A percentile compares a stretch with the other conserved stretches of the same genome.
Evolutionary conservation across 2,329 filamentous ascomycete species (phyloP).

Genomic region (Diplodia seriata): DNA sequence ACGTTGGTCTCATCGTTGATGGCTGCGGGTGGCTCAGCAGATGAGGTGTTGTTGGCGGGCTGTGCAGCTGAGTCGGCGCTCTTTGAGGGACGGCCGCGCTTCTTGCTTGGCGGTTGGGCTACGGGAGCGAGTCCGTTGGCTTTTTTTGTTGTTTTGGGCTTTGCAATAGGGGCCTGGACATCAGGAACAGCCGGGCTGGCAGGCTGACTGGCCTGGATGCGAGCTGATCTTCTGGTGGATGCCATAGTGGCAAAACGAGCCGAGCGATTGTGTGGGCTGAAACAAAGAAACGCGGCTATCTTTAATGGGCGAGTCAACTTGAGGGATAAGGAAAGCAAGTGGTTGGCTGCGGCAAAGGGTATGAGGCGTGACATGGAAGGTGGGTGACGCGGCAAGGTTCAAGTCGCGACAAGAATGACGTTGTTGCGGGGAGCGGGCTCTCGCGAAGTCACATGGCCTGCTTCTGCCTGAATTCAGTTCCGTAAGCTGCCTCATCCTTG

Average conservation of each 20-base stretch:
- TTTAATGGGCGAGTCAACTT: too few relatives aligned
- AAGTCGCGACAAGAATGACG: slow-evolving; percentile 20
- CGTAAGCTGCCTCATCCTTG: slow-evolving; percentile 21
- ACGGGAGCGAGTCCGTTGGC: neutral
- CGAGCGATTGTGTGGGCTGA: neutral
- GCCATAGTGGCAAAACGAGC: slow-evolving; percentile 14
- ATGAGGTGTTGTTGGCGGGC: neutral
- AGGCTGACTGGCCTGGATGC: slow-evolving; percentile 14
- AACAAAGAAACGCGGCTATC: neutral
- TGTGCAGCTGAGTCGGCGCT: neutral
- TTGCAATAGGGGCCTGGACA: neutral
- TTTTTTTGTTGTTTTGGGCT: neutral
- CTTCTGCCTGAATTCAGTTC: slow-evolving; percentile 34
- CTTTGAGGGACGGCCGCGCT: slow-evolving; percentile 24
- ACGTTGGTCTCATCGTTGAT: slow-evolving; percentile 36
- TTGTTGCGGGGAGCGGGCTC: slow-evolving; percentile 15
- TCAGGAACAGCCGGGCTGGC: neutral
- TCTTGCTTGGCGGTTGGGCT: neutral
- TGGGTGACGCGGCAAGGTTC: slow-evolving; percentile 7
- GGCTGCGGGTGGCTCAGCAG: neutral
- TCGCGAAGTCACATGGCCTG: slow-evolving; percentile 30
- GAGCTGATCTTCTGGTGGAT: slow-evolving; percentile 17
- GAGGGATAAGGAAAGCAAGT: neutral
- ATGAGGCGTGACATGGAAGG: neutral
- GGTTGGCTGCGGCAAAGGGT: neutral